These are phyloP conservation scores for Teratosphaeria gauchensis DNA, from an alignment of 2,329 filamentous ascomycete genomes.

Conservation along the genomic window DNA sequence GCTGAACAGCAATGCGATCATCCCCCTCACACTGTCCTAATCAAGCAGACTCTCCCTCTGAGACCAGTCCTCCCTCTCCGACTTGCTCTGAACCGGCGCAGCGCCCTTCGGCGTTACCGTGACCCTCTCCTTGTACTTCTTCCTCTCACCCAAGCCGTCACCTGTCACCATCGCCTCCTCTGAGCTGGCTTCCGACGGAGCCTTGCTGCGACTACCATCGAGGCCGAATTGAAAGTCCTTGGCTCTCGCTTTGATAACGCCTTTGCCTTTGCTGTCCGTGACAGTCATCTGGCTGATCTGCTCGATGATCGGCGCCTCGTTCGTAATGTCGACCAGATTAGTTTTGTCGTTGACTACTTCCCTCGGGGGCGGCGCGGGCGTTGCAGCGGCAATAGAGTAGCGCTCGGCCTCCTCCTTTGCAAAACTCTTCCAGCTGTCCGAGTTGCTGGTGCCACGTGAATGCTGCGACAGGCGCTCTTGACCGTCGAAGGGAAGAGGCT, in stretches of 20 bases:
- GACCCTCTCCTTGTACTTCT: not conserved
- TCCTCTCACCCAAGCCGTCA: not conserved
- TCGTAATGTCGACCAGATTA: not conserved
- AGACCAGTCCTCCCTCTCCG: not conserved
- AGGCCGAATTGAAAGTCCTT: not conserved
- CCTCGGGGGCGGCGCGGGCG: not conserved
- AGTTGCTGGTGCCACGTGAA: constrained; percentile 1
- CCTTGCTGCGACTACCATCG: not conserved
- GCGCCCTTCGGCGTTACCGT: not conserved
- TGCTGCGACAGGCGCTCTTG: not conserved
- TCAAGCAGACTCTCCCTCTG: not conserved
- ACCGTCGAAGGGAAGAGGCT: not conserved
- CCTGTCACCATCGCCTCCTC: not conserved
- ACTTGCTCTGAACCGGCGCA: not conserved
- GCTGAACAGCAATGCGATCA: not conserved
- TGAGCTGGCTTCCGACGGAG: not conserved
- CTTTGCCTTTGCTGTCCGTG: not conserved
- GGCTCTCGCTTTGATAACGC: not conserved
- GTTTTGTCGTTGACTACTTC: not conserved
- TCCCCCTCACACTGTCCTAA: not conserved
- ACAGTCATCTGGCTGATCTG: not conserved
- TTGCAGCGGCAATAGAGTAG: constrained; percentile 1
- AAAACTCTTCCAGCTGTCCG: constrained; percentile 10
- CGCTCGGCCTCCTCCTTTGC: constrained; percentile 8
- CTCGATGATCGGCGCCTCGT: not conserved